These are phyloP conservation scores for Fraxinus excelsior DNA, from an alignment of 257 asterid genomes.

Conservation along the genomic window DNA sequence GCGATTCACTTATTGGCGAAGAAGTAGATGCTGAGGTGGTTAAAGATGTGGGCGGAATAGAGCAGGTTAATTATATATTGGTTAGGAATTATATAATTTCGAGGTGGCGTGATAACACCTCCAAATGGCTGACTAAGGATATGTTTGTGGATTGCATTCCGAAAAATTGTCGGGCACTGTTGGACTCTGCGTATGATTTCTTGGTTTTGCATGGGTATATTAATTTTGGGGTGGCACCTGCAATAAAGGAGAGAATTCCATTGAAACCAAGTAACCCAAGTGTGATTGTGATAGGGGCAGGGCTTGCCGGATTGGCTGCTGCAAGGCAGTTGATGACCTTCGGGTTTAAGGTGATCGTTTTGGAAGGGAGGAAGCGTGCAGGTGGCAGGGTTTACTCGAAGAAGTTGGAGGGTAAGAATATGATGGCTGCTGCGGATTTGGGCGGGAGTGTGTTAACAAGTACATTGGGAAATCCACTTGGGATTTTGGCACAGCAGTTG, in stretches of 20 bases:
- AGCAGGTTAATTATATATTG: constrained; percentile 88
- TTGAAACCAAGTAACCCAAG: constrained; percentile 50
- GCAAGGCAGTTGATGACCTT: constrained; percentile 93
- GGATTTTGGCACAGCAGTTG: constrained; percentile 88
- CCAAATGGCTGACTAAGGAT: constrained; percentile 73
- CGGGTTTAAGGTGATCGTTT: constrained; percentile 81
- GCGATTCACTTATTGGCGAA: constrained; percentile 87
- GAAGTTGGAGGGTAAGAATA: constrained; percentile 59
- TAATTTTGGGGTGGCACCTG: constrained; percentile 91
- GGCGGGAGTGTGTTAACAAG: constrained; percentile 95
- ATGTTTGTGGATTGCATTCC: constrained; percentile 74
- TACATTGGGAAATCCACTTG: constrained; percentile 85
- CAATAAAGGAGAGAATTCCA: constrained; percentile 57
- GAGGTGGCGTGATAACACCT: constrained; percentile 85
- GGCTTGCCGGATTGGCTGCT: constrained; percentile 92
- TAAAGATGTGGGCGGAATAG: constrained; percentile 83
- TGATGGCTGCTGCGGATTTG: constrained; percentile 79
- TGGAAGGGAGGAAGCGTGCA: constrained; percentile 88
- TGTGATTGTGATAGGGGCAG: constrained; percentile 89
- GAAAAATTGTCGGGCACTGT: constrained; percentile 52
- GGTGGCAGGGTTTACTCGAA: constrained; percentile 90
- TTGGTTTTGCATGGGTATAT: constrained; percentile 82
- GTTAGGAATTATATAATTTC: constrained; percentile 80
- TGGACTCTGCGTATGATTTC: constrained; percentile 70
- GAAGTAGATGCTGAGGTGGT: constrained; percentile 90